Evolutionary conservation across 1,284 basidiomycete species (phyloP).

Genomic region (Somion occarium): DNA sequence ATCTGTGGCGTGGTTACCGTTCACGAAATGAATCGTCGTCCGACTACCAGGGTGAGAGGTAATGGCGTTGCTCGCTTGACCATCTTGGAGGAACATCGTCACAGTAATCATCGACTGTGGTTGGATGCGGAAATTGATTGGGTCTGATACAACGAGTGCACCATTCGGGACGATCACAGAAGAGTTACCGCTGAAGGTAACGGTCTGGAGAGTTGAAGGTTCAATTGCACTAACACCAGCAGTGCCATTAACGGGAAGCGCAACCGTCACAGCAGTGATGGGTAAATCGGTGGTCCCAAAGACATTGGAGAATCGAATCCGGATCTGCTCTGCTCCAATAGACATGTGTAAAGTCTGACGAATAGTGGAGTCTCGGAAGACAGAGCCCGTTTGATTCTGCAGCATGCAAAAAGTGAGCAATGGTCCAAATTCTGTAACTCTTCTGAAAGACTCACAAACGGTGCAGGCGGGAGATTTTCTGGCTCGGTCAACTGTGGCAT

Average conservation of each 20-base stretch:
- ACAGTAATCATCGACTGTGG: constrained; percentile 35
- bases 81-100: constrained; percentile 35
- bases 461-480: constrained; percentile 37
- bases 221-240: constrained; percentile 34
- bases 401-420: neutral
- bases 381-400: constrained; percentile 26
- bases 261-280: constrained; percentile 40
- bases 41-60: constrained; percentile 47
- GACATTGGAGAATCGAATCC: constrained; percentile 42
- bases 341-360: constrained; percentile 44
- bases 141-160: constrained; percentile 42
- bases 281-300: constrained; percentile 40
- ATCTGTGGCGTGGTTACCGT: constrained; percentile 35
- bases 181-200: constrained; percentile 41
- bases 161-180: constrained; percentile 39
- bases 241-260: constrained; percentile 32
- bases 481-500: constrained; percentile 46
- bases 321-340: constrained; percentile 33
- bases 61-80: constrained; percentile 36
- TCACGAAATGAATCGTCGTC: constrained; percentile 39
- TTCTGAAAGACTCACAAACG: constrained; percentile 26
- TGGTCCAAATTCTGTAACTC: neutral
- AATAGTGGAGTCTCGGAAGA: constrained; percentile 43
- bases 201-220: constrained; percentile 27
- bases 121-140: constrained; percentile 33